Evolutionary conservation across 2,329 filamentous ascomycete genomes (phyloP).

Genomic region (Bertia moriformis): DNA sequence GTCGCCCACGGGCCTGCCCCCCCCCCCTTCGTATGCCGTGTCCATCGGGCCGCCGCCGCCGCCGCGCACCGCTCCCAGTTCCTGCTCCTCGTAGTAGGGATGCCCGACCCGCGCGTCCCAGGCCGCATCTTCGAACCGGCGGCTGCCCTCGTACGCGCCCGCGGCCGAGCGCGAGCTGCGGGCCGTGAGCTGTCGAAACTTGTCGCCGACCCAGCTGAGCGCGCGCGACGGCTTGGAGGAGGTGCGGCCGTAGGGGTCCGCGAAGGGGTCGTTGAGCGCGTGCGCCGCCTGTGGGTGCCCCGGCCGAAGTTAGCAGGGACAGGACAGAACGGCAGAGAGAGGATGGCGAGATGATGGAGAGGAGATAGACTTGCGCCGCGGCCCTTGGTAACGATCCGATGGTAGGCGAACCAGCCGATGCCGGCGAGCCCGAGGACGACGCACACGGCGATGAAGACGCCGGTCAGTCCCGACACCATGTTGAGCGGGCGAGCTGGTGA

Average conservation of each 20-base stretch:
- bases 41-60: constrained; percentile 19
- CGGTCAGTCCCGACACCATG: constrained; percentile 45
- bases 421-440: constrained; percentile 41
- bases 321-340: constrained; percentile 2
- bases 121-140: constrained; percentile 54
- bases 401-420: constrained; percentile 55
- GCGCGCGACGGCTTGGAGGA: constrained; percentile 42
- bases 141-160: constrained; percentile 52
- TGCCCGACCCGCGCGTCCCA: constrained; percentile 71
- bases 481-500: constrained; percentile 7
- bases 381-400: constrained; percentile 57
- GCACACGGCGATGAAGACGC: constrained; percentile 61
- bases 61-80: constrained; percentile 42
- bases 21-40: too few relatives aligned
- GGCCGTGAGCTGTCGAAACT: constrained; percentile 47
- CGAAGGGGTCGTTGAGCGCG: constrained; percentile 2
- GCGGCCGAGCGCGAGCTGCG: constrained; percentile 50
- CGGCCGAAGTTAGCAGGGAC: not conserved
- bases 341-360: constrained; percentile 1
- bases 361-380: constrained; percentile 42
- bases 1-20: constrained; percentile 18
- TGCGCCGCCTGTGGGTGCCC: not conserved
- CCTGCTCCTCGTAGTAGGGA: constrained; percentile 63
- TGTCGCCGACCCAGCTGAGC: constrained; percentile 59
- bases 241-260: constrained; percentile 1